phyloP scores from a whole-genome alignment of 495 filamentous ascomycete genomes.

The Neohortaea acidophila region DNA sequence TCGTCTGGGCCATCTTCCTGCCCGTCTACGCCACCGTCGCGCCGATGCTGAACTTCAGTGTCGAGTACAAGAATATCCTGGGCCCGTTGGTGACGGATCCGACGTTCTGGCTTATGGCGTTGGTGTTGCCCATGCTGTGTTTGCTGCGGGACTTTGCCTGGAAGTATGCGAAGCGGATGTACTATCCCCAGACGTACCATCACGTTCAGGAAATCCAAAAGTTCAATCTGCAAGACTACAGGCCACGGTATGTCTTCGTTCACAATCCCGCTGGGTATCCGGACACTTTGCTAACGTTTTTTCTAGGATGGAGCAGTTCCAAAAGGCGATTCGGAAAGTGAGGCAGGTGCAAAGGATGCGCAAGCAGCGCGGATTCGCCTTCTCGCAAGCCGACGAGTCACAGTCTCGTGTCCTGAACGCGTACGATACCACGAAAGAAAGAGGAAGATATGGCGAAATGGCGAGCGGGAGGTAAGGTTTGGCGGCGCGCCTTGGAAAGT shows the following conservation, averaged over 20 bases:
- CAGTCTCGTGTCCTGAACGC: slow-evolving; percentile 87
- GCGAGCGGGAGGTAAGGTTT: slow-evolving; percentile 47
- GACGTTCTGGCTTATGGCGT: slow-evolving; percentile 77
- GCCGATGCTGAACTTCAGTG: slow-evolving; percentile 67
- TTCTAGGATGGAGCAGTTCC: slow-evolving; percentile 93
- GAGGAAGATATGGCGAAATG: slow-evolving; percentile 95
- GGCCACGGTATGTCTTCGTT: slow-evolving; percentile 49
- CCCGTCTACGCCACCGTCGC: slow-evolving; percentile 83
- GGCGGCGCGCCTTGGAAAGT: too few species aligned
- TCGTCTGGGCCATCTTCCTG: slow-evolving; percentile 81
- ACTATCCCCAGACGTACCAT: slow-evolving; percentile 88
- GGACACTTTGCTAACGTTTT: slow-evolving; percentile 7
- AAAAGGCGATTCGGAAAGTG: slow-evolving; percentile 97
- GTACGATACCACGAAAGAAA: slow-evolving; percentile 86
- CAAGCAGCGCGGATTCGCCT: slow-evolving; percentile 96
- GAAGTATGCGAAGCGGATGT: slow-evolving; percentile 82
- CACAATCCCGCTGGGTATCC: not conserved
- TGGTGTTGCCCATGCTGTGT: slow-evolving; percentile 66
- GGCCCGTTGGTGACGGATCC: slow-evolving; percentile 66
- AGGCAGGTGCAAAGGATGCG: slow-evolving; percentile 98
- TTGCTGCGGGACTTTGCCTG: slow-evolving; percentile 76
- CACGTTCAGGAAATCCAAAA: slow-evolving; percentile 99
- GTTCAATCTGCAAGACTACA: slow-evolving; percentile 98
- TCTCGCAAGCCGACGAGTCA: slow-evolving; percentile 92
- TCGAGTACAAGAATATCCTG: slow-evolving; percentile 73